Evolutionary conservation across 495 filamentous ascomycete genomes (phyloP).

Genomic region (Podospora pseudopauciseta): DNA sequence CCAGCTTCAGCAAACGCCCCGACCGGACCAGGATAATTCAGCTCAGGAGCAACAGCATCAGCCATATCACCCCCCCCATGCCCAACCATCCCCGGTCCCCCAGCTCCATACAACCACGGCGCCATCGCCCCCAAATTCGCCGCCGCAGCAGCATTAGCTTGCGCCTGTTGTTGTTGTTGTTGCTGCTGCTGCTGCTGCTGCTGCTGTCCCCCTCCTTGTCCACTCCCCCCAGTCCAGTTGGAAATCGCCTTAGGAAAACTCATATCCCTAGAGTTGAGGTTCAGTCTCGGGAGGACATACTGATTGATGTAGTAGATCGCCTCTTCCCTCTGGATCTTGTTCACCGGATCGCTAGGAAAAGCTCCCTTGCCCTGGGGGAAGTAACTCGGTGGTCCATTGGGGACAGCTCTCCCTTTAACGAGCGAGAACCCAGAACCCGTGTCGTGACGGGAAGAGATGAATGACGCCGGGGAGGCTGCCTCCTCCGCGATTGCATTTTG

Average conservation of each 20-base stretch:
- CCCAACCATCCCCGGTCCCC: constrained; percentile 15
- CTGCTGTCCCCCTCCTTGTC: constrained; percentile 10
- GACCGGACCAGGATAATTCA: constrained; percentile 32
- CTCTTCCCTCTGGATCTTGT: constrained; percentile 58
- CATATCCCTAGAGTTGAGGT: constrained; percentile 41
- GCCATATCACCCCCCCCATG: constrained; percentile 11
- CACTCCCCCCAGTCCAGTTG: constrained; percentile 23
- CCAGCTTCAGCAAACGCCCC: not conserved
- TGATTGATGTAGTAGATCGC: constrained; percentile 65
- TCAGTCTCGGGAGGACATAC: constrained; percentile 55
- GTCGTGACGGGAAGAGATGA: constrained; percentile 45
- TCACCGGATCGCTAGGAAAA: constrained; percentile 47
- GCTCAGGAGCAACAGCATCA: constrained; percentile 30
- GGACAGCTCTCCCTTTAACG: constrained; percentile 55
- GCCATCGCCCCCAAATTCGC: constrained; percentile 37
- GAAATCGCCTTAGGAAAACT: constrained; percentile 31
- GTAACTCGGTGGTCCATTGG: constrained; percentile 52
- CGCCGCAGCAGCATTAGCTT: constrained; percentile 20
- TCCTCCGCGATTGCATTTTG: constrained; percentile 56
- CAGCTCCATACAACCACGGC: constrained; percentile 41
- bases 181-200: not conserved
- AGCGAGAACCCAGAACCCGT: constrained; percentile 46
- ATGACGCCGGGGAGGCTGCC: constrained; percentile 44
- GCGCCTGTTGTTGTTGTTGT: not conserved
- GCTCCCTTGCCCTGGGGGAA: constrained; percentile 44